Base-by-base conservation (phyloP, 2,329 filamentous ascomycete genomes). In the Fusarium albidum region DNA sequence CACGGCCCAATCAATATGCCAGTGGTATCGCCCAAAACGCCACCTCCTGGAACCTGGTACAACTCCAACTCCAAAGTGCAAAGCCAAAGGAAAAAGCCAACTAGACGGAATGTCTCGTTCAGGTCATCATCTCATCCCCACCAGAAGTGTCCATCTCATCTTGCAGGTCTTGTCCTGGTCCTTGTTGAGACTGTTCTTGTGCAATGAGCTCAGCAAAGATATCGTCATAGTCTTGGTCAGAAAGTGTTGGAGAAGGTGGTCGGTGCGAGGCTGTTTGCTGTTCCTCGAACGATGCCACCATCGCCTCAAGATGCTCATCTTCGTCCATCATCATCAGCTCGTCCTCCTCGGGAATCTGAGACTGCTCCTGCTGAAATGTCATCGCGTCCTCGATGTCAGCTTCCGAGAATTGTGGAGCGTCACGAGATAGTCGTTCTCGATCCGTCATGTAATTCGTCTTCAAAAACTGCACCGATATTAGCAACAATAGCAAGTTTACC, bases 141-240 rank as follows among this genome's bases (percentile, higher is more conserved):
- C 62, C 79, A 28, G 75, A 75, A 69, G 79, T 75, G 49, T 84
- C 81, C 73, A 81, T 82, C 31, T 77, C 71, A 27, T 77, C 72
- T 17, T 72, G 73, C 3, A 65, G 57, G 21, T 60, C 52, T 15
- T 48, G 47, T 15, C 58, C 42, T 10, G 47, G 38, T 8, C 41
- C 35, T 13, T 56, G 47, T 63, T 47, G 51, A 11, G 34, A 28
- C 26, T 65, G 59, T 49, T 75, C 70, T 54, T 71, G 69, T 11
- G 69, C 63, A 9, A 75, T 64, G 13, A 76, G 61, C 50, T 76
- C 73, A 11, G 68, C 72, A 56, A 96, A 88, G 9, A 87, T 71
- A 39, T 79, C 73, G 58, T 88, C 85, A 63, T 86, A 88, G 35
- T 86, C 84, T 38, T 86, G 83, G 45, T 87, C 84, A 1, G 75